phyloP scores from a whole-genome alignment of 306 rosid genomes.

The Fragaria nilgerrensis region DNA sequence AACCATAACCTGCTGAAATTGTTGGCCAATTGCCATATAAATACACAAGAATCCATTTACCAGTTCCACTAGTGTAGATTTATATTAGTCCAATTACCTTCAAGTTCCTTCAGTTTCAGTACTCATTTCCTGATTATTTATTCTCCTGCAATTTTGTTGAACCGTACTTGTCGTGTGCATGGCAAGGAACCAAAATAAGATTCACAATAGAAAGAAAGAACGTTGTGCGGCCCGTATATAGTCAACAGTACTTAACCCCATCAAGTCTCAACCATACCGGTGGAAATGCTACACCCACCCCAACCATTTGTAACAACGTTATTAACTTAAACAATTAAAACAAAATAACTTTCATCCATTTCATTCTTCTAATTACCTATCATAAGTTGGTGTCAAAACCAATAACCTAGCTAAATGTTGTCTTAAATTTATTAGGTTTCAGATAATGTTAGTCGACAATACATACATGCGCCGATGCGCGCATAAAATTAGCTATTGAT shows the following conservation, averaged over 20 bases:
- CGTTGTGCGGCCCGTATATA: not conserved
- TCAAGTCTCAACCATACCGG: not conserved
- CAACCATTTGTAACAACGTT: not conserved
- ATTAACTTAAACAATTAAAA: not conserved
- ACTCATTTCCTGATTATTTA: not conserved
- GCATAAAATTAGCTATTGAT: too few relatives aligned
- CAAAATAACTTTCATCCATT: not conserved
- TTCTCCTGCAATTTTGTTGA: not conserved
- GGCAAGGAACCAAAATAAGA: not conserved
- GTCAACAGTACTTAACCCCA: not conserved
- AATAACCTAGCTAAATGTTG: too few relatives aligned
- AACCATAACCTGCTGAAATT: not conserved
- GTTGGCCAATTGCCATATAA: not conserved
- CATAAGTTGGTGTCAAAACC: not conserved
- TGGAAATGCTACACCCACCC: constrained; percentile 3
- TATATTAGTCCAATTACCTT: not conserved
- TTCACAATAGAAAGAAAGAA: not conserved
- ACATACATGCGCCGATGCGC: too few relatives aligned
- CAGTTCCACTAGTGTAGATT: not conserved
- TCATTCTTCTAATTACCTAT: not conserved
- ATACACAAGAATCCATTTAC: not conserved
- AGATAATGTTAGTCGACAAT: too few relatives aligned
- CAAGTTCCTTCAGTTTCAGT: not conserved
- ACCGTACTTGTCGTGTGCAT: not conserved
- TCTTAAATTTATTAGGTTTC: too few relatives aligned